Base-by-base conservation (phyloP, 352 stramenopile species). In the Phytopythium litorale region DNA sequence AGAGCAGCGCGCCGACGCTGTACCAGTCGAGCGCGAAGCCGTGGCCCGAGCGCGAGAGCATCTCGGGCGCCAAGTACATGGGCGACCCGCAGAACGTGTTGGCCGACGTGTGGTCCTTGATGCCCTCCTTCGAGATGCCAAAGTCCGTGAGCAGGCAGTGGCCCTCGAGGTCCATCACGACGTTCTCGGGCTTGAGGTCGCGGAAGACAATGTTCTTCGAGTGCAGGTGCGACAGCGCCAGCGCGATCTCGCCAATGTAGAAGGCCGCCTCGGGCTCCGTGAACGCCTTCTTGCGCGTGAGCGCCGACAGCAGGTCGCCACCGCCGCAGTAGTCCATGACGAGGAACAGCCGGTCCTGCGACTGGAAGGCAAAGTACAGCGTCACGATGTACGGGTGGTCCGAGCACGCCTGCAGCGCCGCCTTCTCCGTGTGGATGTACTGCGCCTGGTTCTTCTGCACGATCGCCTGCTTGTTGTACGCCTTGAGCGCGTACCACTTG, bases 121-220 rank as follows among this genome's bases (percentile, higher is more conserved):
- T 90, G 13, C 82, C 84, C 65, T 95, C 86, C 62, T 95, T 95
- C 2, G 86, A 95, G 49, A 95, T 92, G 56, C 86, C 86, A 62
- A 95, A 95, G 53, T 95, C 86, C 28, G 86, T 95, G 48, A 93
- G 63, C 35, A 92, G 58, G 56, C 80, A 90, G 70, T 93, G 82
- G 8, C 86, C 86, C 9, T 92, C 84, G n/a, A 91, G 51, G 50
- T 93, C 84, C 79, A 95, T 91, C 32, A 95, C 84, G 45, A 95
- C 82, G 56, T 95, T 95, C 56, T 95, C 86, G 0, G 82, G 86
- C 66, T 95, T 95, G 23, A 95, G 65, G 60, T 95, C 86, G 65
- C 86, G 86, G 75, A 92, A 95, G 3, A 93, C 84, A 64, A 95
- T 95, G 60, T 88, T 88, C 74, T 92, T 92, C 32, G 84, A 92